A percentile compares a stretch with the other conserved stretches of the same genome.
These are phyloP conservation scores for Camelina laxa DNA, from an alignment of 345 rosid genomes.

Conservation along the genomic window DNA sequence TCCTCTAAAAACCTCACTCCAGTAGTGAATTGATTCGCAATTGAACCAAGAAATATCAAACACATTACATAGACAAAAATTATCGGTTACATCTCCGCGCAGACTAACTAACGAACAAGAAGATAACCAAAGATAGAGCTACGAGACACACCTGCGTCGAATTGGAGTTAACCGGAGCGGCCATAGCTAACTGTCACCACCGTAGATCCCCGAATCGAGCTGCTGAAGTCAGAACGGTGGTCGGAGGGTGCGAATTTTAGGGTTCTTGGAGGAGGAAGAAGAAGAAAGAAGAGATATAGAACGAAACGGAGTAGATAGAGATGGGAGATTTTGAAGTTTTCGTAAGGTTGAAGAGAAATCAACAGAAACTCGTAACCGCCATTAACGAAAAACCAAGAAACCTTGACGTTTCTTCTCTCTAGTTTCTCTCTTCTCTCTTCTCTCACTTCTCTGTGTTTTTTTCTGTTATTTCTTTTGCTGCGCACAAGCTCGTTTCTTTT, in stretches of 20 bases:
- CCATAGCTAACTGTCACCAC: constrained; percentile 55
- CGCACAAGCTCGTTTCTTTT: constrained; percentile 17
- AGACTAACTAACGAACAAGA: constrained; percentile 23
- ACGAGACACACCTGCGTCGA: constrained; percentile 75
- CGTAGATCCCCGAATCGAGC: constrained; percentile 32
- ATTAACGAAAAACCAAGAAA: constrained; percentile 46
- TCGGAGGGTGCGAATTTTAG: constrained; percentile 48
- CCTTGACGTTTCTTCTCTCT: constrained; percentile 42
- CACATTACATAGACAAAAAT: neutral
- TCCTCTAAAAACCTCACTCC: neutral
- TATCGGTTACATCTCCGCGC: constrained; percentile 35
- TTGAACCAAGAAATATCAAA: constrained; percentile 4
- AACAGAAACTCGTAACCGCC: constrained; percentile 68
- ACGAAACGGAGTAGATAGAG: constrained; percentile 31
- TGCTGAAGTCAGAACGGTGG: constrained; percentile 29
- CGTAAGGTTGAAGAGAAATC: constrained; percentile 31
- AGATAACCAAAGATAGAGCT: constrained; percentile 9
- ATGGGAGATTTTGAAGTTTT: constrained; percentile 39
- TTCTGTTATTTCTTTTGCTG: constrained; percentile 37
- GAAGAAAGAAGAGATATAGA: constrained; percentile 31
- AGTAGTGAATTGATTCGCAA: neutral
- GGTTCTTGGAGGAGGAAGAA: constrained; percentile 47
- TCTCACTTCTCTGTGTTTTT: constrained; percentile 14
- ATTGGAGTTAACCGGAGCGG: constrained; percentile 65
- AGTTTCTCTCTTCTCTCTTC: constrained; percentile 1